Percentiles rank a stretch among this genome's conserved stretches.
phyloP scores from a whole-genome alignment of 1,139 yeast species.

The Candida smagusa region DNA sequence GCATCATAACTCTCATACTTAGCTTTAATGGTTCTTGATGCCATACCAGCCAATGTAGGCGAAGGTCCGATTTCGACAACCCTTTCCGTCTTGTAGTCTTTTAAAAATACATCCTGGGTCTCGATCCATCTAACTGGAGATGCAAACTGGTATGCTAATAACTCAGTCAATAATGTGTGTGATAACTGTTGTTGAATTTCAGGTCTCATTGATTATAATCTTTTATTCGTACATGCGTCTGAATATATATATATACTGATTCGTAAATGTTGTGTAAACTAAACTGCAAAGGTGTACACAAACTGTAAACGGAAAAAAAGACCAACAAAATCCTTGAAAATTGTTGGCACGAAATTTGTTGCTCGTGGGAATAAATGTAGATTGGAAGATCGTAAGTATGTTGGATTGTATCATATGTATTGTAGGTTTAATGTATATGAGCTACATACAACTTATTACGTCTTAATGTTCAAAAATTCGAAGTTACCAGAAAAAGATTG shows the following conservation, averaged over 20 bases:
- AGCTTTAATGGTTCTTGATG: slow-evolving; percentile 91
- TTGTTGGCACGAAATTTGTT: no score
- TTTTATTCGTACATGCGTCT: no score
- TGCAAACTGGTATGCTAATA: slow-evolving; percentile 96
- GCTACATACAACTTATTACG: no score
- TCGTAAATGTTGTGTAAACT: slow-evolving; percentile 4
- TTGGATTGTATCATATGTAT: no score
- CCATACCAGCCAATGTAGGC: slow-evolving; percentile 98
- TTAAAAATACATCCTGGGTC: slow-evolving; percentile 95
- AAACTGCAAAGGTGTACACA: slow-evolving; percentile 4
- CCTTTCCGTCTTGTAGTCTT: slow-evolving; percentile 92
- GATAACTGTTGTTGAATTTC: slow-evolving; percentile 98
- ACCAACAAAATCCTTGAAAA: no score
- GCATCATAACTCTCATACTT: slow-evolving; percentile 98
- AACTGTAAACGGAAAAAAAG: not conserved
- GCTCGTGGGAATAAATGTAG: no score
- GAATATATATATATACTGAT: no score
- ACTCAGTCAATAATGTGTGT: slow-evolving; percentile 89
- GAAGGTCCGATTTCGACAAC: slow-evolving; percentile 99
- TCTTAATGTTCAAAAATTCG: no score
- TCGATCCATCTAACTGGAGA: slow-evolving; percentile 99
- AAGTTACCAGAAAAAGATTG: no score
- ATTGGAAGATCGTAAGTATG: no score
- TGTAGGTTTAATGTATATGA: no score
- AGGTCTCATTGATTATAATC: slow-evolving; percentile 65